Base-by-base conservation (phyloP, 192 early-diverging fungal species). In the Coemansia sp. region DNA sequence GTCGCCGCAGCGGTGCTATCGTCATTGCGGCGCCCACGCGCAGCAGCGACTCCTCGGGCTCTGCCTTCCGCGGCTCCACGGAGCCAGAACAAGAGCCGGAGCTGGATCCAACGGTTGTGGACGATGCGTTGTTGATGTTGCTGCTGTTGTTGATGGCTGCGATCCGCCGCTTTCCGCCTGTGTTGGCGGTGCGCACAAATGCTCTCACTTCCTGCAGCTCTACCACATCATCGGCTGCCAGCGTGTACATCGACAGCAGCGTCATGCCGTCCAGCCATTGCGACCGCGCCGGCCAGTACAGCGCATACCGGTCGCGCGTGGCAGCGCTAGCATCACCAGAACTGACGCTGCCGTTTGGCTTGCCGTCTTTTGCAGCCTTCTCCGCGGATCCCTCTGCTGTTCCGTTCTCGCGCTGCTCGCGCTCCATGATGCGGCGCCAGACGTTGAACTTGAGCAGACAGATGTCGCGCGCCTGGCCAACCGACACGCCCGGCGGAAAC, bases 371-470 rank as follows among this genome's bases (percentile, higher is more conserved):
- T 18, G 3, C 19, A 4, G 8, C 21, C 21, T 6, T 13, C 11
- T 12, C 11, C 10, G 1, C 43, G 43, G 10, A 12, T 44, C 10
- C 43, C 4, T 4, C 26, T 0, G 26, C 26, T 3, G 26, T 3
- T 44, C 43, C 43, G 4, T 44, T 9, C 52, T 53, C n/a, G 52
- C 52, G 54, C 57, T 41, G 57, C 57, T 71, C 69, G 49, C 62
- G 62, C 21, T 65, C 64, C 70, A 81, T 69, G 21, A 81, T 42
- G 0, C 65, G 69, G 41, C 68, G 72, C 84, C 84, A 85, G 9
- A 82, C 71, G 39, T 71, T 81, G 59, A 77, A 85, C 68, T 76
- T 56, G 54, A 85, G 64, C 75, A 85, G 77, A 61, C 79, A 85
- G 10, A 85, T 65, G 18, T 85, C 84, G 0, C 76, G 65, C 16